Evolutionary conservation across 2,329 filamentous ascomycete genomes (phyloP).

Genomic region (Dothistroma pini): DNA sequence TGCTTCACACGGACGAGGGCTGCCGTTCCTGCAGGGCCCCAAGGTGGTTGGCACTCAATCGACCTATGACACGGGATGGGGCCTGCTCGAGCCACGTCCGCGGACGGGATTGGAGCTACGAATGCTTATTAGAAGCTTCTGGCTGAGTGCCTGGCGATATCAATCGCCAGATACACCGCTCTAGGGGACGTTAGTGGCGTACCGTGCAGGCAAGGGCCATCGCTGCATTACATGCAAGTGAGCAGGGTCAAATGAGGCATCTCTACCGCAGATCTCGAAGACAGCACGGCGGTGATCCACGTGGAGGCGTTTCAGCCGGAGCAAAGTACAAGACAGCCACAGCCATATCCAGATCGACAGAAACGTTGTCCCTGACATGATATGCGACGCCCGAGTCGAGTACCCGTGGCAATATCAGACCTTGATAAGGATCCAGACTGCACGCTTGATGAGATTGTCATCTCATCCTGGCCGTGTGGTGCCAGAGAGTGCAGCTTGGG

Average conservation of each 20-base stretch:
- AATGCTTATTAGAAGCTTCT: constrained; percentile 4
- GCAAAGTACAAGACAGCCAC: constrained; percentile 10
- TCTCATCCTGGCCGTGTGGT: not conserved
- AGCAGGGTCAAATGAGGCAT: constrained; percentile 9
- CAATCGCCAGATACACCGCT: constrained; percentile 13
- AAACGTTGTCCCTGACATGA: constrained; percentile 16
- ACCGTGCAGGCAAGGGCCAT: constrained; percentile 12
- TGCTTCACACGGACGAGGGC: constrained; percentile 19
- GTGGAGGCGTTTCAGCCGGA: constrained; percentile 15
- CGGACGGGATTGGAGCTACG: constrained; percentile 7
- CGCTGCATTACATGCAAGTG: constrained; percentile 10
- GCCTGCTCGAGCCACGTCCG: constrained; percentile 7
- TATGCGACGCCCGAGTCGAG: constrained; percentile 10
- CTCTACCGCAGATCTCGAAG: constrained; percentile 13
- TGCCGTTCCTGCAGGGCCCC: constrained; percentile 22
- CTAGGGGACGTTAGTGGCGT: constrained; percentile 9
- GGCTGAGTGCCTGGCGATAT: constrained; percentile 13
- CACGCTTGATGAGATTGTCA: not conserved
- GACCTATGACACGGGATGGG: constrained; percentile 15
- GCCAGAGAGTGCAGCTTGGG: not conserved
- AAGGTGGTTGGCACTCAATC: constrained; percentile 19
- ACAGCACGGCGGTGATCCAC: constrained; percentile 14
- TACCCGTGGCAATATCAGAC: constrained; percentile 16
- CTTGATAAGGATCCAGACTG: not conserved
- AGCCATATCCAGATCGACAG: constrained; percentile 17